Percentiles rank a stretch among this genome's conserved stretches.
Conservation (phyloP, 2,329 filamentous ascomycete genomes). For the Fusarium sp. region DNA sequence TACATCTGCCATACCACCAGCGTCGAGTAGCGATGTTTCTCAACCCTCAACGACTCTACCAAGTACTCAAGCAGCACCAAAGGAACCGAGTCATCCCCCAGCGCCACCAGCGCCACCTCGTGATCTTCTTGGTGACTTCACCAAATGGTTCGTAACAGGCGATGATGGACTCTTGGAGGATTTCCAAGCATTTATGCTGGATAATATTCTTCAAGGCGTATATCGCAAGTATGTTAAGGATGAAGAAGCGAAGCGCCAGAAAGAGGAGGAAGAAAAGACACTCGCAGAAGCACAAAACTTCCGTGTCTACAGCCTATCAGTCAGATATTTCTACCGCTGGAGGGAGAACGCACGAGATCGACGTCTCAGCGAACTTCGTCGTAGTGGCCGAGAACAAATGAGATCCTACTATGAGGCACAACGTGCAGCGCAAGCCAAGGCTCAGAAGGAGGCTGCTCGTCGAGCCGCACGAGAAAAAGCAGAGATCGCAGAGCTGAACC, state of each 20-base stretch:
- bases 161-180: constrained; percentile 68
- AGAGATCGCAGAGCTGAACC: constrained; percentile 50
- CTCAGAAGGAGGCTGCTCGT: constrained; percentile 54
- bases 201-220: constrained; percentile 60
- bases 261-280: constrained; percentile 65
- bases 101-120: constrained; percentile 44
- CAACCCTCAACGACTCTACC: constrained; percentile 12
- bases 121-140: constrained; percentile 65
- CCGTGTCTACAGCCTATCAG: constrained; percentile 63
- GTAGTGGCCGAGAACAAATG: constrained; percentile 66
- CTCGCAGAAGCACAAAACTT: constrained; percentile 65
- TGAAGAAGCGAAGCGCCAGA: constrained; percentile 58
- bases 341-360: constrained; percentile 64
- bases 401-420: constrained; percentile 62
- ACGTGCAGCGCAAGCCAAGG: constrained; percentile 51
- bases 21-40: neutral
- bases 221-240: constrained; percentile 60
- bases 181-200: constrained; percentile 63
- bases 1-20: constrained; percentile 10
- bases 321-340: constrained; percentile 73
- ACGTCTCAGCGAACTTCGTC: constrained; percentile 65
- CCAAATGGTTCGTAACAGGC: constrained; percentile 68
- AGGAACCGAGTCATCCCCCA: constrained; percentile 19
- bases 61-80: constrained; percentile 16
- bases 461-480: constrained; percentile 47